These are phyloP conservation scores for Borealophlyctis nickersoniae DNA, from an alignment of 192 early-diverging fungal genomes.

Conservation along the genomic window DNA sequence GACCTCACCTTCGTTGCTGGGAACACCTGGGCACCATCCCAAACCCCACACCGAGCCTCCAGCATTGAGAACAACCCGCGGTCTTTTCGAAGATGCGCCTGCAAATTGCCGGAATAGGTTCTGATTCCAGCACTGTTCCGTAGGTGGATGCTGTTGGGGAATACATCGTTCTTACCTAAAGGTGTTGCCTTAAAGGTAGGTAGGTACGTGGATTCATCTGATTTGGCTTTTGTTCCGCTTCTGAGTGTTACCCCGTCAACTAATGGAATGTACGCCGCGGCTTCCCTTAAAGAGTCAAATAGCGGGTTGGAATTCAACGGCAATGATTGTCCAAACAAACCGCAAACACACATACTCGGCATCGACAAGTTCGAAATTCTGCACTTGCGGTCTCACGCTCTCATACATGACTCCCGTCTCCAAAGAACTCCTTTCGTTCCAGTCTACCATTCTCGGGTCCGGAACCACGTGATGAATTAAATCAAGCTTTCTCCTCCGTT, in stretches of 20 bases:
- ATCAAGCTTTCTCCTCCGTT: no score
- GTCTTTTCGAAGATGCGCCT: slow-evolving; percentile 6
- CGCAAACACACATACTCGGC: background rate
- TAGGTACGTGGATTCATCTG: background rate
- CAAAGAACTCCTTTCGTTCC: no score
- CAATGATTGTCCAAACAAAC: no score
- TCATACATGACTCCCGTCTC: background rate
- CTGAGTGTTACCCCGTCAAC: background rate
- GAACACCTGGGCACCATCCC: slow-evolving; percentile 32
- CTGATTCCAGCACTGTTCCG: no score
- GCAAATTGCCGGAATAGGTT: background rate
- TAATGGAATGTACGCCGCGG: no score
- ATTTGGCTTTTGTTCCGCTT: background rate
- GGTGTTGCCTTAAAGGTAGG: background rate
- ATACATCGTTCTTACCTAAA: background rate
- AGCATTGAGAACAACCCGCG: slow-evolving; percentile 30
- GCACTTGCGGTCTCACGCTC: background rate
- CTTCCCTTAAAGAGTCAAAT: no score
- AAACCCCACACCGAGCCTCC: slow-evolving; percentile 46
- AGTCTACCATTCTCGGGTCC: no score
- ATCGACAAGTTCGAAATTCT: background rate
- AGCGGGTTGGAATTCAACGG: no score
- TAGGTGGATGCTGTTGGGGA: background rate
- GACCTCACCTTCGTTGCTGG: background rate
- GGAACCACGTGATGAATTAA: no score